Evolutionary conservation across 805 yeast genomes (phyloP).

Genomic region (Ogataea paradorogensis): DNA sequence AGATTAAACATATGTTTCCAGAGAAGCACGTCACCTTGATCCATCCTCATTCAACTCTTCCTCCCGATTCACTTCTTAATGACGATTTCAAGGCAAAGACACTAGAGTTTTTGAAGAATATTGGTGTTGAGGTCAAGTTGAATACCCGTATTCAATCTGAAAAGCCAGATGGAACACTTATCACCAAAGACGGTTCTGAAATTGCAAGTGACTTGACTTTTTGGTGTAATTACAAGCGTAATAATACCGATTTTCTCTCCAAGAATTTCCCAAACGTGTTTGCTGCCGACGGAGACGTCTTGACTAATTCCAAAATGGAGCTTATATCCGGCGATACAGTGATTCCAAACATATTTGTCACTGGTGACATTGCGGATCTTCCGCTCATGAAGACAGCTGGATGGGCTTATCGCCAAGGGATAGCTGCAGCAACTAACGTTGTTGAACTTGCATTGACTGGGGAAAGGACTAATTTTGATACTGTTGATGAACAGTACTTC

Average conservation of each 20-base stretch:
- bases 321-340: conserved; percentile 1
- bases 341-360: conserved; percentile 14
- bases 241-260: conserved; percentile 12
- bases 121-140: conserved; percentile 11
- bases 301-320: conserved; percentile 11
- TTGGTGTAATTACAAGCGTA: conserved; percentile 17
- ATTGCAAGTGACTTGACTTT: conserved; percentile 11
- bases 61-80: conserved; percentile 31
- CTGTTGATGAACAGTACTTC: background rate
- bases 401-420: conserved; percentile 17
- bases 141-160: conserved; percentile 13
- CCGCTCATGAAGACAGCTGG: conserved; percentile 18
- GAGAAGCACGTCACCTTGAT: conserved; percentile 37
- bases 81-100: conserved; percentile 9
- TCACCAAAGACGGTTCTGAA: conserved; percentile 9
- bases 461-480: background rate
- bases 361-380: conserved; percentile 18
- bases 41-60: conserved; percentile 42
- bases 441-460: conserved; percentile 4
- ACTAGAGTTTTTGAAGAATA: conserved; percentile 2
- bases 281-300: conserved; percentile 11
- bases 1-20: conserved; percentile 38
- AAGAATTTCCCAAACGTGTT: conserved; percentile 8
- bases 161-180: conserved; percentile 2
- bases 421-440: conserved; percentile 10